Conservation (phyloP, 2,329 filamentous ascomycete genomes). For the Cytospora chrysosperma region DNA sequence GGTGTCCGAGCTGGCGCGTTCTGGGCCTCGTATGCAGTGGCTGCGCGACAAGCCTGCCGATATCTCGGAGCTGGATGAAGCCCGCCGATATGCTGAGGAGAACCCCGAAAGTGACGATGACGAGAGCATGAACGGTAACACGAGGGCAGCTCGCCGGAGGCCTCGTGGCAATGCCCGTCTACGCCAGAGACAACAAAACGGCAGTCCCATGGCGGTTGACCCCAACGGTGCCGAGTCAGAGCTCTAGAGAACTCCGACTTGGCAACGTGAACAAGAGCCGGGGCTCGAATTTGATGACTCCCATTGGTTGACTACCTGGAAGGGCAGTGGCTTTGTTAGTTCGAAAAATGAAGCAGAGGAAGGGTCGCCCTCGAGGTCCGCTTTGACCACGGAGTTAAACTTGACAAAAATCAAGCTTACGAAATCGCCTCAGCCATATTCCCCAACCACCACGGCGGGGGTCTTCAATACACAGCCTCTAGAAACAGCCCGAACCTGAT, state of each 20-base stretch:
- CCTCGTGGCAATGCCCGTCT: slow-evolving; percentile 43
- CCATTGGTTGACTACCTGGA: neutral
- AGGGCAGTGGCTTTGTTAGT: neutral
- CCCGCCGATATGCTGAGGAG: slow-evolving; percentile 52
- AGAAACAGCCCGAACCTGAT: neutral
- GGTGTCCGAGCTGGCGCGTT: slow-evolving; percentile 85
- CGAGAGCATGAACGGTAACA: slow-evolving; percentile 45
- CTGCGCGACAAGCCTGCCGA: slow-evolving; percentile 79
- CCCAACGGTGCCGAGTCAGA: slow-evolving; percentile 58
- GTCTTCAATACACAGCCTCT: neutral
- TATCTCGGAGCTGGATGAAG: slow-evolving; percentile 81
- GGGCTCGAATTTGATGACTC: neutral
- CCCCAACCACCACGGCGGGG: neutral
- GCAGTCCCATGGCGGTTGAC: slow-evolving; percentile 57
- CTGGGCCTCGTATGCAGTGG: slow-evolving; percentile 96
- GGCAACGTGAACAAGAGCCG: neutral
- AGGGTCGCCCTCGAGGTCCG: neutral
- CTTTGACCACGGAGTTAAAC: neutral
- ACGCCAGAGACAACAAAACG: slow-evolving; percentile 49
- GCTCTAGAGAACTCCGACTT: slow-evolving; percentile 37
- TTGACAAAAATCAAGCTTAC: neutral
- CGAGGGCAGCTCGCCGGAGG: slow-evolving; percentile 44
- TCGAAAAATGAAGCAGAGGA: neutral
- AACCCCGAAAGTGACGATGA: slow-evolving; percentile 59
- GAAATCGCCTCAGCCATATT: neutral